These are phyloP conservation scores for Suhomyces choctaworum DNA, from an alignment of 1,139 yeast species.

Conservation along the genomic window DNA sequence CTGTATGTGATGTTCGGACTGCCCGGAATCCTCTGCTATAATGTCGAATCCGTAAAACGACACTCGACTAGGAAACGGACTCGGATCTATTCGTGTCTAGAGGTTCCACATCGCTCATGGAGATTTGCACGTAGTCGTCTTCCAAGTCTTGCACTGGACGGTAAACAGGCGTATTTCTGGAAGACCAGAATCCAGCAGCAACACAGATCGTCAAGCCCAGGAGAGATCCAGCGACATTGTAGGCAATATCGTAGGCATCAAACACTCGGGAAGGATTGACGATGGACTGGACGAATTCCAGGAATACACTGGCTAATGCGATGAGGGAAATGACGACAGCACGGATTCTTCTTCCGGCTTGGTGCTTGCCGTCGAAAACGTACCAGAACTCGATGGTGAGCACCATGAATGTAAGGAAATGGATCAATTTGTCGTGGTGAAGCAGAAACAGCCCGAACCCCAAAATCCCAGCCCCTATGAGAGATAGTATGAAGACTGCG, in stretches of 20 bases:
- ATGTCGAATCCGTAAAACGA: too few species aligned
- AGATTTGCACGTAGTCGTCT: slow-evolving; percentile 15
- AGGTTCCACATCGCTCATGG: slow-evolving; percentile 13
- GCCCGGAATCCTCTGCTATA: too few species aligned
- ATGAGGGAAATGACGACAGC: slow-evolving; percentile 15
- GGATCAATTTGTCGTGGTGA: slow-evolving; percentile 55
- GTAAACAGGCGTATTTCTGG: slow-evolving; percentile 1
- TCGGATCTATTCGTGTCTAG: too few species aligned
- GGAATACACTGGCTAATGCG: slow-evolving; percentile 48
- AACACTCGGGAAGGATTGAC: slow-evolving; percentile 50
- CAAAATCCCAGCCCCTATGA: slow-evolving; percentile 39
- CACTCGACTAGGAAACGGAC: too few species aligned
- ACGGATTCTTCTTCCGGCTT: slow-evolving; percentile 4
- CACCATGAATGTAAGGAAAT: slow-evolving; percentile 49
- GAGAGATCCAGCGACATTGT: slow-evolving; percentile 41
- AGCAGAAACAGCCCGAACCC: slow-evolving; percentile 54
- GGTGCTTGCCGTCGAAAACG: slow-evolving; percentile 40
- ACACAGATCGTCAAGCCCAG: slow-evolving; percentile 25
- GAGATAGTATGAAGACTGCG: slow-evolving; percentile 16
- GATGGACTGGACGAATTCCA: slow-evolving; percentile 46
- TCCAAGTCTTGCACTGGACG: slow-evolving; percentile 5
- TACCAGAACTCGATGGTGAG: slow-evolving; percentile 58
- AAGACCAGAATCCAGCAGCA: background rate
- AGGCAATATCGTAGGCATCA: slow-evolving; percentile 49
- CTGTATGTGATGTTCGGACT: too few species aligned